A percentile compares a stretch with the other conserved stretches of the same genome.
phyloP scores from a whole-genome alignment of 768 basidiomycete genomes.

The Clavaria fumosa region DNA sequence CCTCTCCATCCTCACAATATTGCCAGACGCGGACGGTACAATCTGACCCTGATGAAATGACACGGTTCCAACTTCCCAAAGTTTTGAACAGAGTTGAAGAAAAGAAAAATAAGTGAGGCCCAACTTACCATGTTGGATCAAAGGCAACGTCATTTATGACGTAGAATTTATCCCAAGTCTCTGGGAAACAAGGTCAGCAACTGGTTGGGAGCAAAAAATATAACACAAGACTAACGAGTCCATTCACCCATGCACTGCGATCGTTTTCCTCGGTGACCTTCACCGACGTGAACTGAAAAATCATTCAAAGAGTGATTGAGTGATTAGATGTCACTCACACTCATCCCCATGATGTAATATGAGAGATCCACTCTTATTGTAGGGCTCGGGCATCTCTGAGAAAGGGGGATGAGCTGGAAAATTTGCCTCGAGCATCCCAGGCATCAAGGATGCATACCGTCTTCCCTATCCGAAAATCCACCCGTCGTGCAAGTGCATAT shows the following conservation, averaged over 20 bases:
- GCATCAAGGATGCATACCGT: constrained; percentile 4
- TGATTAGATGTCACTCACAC: constrained; percentile 9
- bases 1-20: constrained; percentile 14
- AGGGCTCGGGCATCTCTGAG: constrained; percentile 23
- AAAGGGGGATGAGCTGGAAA: constrained; percentile 2
- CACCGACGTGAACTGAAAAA: not conserved
- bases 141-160: constrained; percentile 41
- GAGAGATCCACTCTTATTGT: constrained; percentile 34
- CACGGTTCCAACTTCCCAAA: constrained; percentile 20
- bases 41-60: constrained; percentile 37
- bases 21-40: constrained; percentile 28
- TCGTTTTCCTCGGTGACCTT: constrained; percentile 14
- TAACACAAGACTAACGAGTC: not conserved
- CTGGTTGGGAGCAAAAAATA: not conserved
- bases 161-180: constrained; percentile 28
- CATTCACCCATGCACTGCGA: constrained; percentile 2
- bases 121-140: constrained; percentile 31
- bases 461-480: constrained; percentile 23
- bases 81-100: constrained; percentile 7
- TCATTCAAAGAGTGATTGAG: not conserved
- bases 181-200: constrained; percentile 6
- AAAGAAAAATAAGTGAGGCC: constrained; percentile 5
- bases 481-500: constrained; percentile 32
- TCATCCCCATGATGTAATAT: constrained; percentile 24
- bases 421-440: constrained; percentile 4